Percentiles rank a stretch among this genome's conserved stretches.
Evolutionary conservation across 441 rosid genomes (phyloP).

Genomic region (Euphorbia celastroides): DNA sequence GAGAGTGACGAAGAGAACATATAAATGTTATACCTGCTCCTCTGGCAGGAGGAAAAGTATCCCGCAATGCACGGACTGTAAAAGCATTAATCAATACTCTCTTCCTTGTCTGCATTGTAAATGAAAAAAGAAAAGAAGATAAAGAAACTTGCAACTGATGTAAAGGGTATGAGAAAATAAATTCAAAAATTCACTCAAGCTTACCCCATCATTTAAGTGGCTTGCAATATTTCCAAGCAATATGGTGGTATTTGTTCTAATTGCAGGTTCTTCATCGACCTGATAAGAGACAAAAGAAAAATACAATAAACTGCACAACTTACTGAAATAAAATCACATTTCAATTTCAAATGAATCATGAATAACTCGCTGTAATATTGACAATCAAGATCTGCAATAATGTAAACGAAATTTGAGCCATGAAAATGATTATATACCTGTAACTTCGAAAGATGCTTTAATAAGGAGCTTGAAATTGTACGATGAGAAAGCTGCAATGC

Average conservation of each 20-base stretch:
- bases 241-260: conserved; percentile 97
- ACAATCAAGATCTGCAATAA: background rate
- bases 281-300: conserved; percentile 26
- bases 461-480: conserved; percentile 81
- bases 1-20: background rate
- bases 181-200: conserved; percentile 24
- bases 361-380: background rate
- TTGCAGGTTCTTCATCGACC: conserved; percentile 99
- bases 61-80: conserved; percentile 96
- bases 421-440: conserved; percentile 50
- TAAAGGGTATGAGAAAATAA: conserved; percentile 11
- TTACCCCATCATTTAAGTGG: conserved; percentile 92
- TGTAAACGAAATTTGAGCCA: conserved; percentile 11
- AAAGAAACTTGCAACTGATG: conserved; percentile 2
- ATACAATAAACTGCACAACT: conserved; percentile 12
- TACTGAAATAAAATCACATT: background rate
- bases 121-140: conserved; percentile 17
- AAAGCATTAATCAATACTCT: conserved; percentile 98
- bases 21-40: conserved; percentile 77
- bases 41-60: conserved; percentile 96
- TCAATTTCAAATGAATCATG: background rate
- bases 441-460: conserved; percentile 92
- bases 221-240: conserved; percentile 94
- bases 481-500: conserved; percentile 92
- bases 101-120: conserved; percentile 73